Percentiles rank a stretch among this genome's conserved stretches.
Evolutionary conservation across 257 asterid species (phyloP).

Genomic region (Solanum sejunctum): DNA sequence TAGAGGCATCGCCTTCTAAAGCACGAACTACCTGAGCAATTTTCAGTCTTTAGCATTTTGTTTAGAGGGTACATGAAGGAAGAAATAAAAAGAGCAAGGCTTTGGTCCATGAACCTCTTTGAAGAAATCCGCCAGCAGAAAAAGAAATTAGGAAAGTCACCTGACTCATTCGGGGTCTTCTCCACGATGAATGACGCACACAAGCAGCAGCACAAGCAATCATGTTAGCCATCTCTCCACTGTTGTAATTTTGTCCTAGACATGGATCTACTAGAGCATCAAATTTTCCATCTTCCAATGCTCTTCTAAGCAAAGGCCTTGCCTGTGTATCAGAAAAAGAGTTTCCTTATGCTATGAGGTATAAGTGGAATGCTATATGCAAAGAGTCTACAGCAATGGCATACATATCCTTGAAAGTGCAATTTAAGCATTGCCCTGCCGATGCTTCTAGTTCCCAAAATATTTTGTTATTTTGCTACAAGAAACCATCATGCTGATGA

Average conservation of each 20-base stretch:
- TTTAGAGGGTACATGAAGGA: not conserved
- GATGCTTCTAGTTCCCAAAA: not conserved
- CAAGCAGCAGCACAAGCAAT: conserved; percentile 18
- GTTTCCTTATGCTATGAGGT: not conserved
- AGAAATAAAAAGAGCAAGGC: not conserved
- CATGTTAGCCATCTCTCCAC: conserved; percentile 11
- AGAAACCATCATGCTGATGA: not conserved
- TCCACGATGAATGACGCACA: conserved; percentile 6
- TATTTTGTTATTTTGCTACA: not conserved
- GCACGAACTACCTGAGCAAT: conserved; percentile 11
- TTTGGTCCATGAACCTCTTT: not conserved
- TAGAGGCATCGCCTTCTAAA: conserved; percentile 4
- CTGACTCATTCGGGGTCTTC: conserved; percentile 13
- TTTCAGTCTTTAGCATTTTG: not conserved
- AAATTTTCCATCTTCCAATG: conserved; percentile 3
- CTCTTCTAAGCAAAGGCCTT: conserved; percentile 7
- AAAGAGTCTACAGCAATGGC: not conserved
- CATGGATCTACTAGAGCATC: not conserved
- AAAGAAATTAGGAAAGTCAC: not conserved
- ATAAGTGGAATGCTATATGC: not conserved
- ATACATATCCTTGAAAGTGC: not conserved
- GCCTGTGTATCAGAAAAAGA: not conserved
- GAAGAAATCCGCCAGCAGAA: not conserved
- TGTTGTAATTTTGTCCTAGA: not conserved
- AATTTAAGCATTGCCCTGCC: not conserved